Conservation (phyloP, 352 stramenopile species). For the Achlya hypogyna region DNA sequence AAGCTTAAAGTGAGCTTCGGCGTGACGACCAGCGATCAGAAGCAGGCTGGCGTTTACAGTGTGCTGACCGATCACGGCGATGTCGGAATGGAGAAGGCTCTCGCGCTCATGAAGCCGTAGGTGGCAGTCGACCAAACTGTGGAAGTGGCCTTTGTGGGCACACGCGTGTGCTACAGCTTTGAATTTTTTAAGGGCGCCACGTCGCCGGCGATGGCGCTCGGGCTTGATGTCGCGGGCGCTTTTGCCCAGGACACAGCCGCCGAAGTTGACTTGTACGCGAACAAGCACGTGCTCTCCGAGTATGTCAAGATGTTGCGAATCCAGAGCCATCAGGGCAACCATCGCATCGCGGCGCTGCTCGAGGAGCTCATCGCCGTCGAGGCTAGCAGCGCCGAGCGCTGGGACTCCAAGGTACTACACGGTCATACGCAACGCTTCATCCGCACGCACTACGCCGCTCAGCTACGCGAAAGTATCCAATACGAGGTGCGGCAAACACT, state of each 20-base stretch:
- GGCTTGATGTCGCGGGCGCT: neutral
- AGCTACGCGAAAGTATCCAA: constrained; percentile 59
- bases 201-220: neutral
- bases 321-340: constrained; percentile 50
- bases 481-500: constrained; percentile 36
- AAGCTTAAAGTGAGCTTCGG: constrained; percentile 13
- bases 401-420: constrained; percentile 62
- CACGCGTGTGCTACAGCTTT: constrained; percentile 53
- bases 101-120: neutral
- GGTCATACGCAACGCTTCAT: constrained; percentile 59
- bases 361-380: constrained; percentile 59
- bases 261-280: neutral
- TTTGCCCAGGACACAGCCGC: constrained; percentile 55
- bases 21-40: neutral
- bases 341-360: constrained; percentile 43
- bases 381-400: constrained; percentile 39
- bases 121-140: neutral
- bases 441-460: constrained; percentile 42
- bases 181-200: constrained; percentile 25
- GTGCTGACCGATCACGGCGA: constrained; percentile 6
- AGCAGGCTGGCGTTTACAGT: neutral
- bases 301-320: constrained; percentile 61
- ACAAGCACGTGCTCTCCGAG: constrained; percentile 54
- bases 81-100: neutral
- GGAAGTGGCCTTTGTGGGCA: constrained; percentile 52